phyloP scores from a whole-genome alignment of 208 protist species.

The Acanthamoeba rhysodes region DNA sequence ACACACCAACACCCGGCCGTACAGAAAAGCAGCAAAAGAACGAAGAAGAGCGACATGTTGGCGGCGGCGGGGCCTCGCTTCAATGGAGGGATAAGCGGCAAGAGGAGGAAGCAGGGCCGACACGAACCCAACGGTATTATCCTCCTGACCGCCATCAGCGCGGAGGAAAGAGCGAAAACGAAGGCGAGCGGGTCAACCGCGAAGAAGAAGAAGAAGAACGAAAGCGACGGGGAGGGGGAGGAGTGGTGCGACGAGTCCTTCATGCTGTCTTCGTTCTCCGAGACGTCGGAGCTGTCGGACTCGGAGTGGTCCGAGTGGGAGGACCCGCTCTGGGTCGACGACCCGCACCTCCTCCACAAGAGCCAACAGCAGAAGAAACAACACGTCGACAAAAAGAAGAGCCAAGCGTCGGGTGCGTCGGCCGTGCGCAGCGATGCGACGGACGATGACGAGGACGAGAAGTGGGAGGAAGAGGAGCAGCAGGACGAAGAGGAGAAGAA shows the following conservation, averaged over 20 bases:
- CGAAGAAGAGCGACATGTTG: not conserved
- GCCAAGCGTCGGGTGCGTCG: not conserved
- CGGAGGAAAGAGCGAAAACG: not conserved
- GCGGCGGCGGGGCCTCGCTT: not conserved
- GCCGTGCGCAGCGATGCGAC: not conserved
- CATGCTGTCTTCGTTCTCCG: constrained; percentile 53
- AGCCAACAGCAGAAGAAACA: not conserved
- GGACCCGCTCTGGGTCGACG: constrained; percentile 32
- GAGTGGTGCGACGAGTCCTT: constrained; percentile 45
- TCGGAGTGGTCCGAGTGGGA: constrained; percentile 56
- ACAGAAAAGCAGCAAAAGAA: too few species aligned
- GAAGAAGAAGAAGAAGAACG: not conserved
- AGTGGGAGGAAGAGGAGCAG: too few species aligned
- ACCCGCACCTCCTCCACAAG: constrained; percentile 25
- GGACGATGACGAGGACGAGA: too few species aligned
- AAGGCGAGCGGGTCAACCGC: not conserved
- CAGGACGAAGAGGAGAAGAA: not conserved
- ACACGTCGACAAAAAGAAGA: not conserved
- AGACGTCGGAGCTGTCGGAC: constrained; percentile 48
- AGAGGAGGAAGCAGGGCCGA: not conserved
- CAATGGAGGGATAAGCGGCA: not conserved
- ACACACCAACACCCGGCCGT: too few species aligned
- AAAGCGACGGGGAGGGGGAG: not conserved
- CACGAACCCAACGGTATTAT: constrained; percentile 53
- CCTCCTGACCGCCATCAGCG: not conserved